phyloP scores from a whole-genome alignment of 345 rosid species.

The Lenwebbia sp. region DNA sequence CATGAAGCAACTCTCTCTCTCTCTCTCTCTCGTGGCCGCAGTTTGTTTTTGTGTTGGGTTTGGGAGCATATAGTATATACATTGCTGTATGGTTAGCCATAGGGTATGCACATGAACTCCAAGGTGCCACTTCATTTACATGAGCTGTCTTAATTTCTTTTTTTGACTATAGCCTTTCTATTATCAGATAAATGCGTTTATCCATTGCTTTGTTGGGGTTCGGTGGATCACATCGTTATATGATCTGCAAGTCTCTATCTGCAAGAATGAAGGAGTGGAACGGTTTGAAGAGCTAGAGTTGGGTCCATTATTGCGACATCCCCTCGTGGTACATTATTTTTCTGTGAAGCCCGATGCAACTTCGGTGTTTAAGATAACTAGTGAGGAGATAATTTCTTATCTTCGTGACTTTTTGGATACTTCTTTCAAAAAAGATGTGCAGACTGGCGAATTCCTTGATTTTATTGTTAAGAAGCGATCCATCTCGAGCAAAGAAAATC shows the following conservation, averaged over 20 bases:
- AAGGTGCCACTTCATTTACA: background rate
- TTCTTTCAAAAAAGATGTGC: conserved; percentile 9
- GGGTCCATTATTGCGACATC: conserved; percentile 72
- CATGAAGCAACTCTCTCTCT: background rate
- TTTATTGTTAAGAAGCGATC: conserved; percentile 50
- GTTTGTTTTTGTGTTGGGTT: background rate
- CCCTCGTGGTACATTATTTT: conserved; percentile 64
- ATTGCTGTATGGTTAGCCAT: background rate
- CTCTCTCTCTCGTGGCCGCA: background rate
- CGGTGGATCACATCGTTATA: conserved; percentile 56
- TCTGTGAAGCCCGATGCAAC: conserved; percentile 21
- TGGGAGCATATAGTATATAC: background rate
- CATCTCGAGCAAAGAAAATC: conserved; percentile 47
- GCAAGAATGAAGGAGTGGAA: conserved; percentile 60
- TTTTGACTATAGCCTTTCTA: background rate
- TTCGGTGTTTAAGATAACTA: conserved; percentile 46
- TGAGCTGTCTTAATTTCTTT: background rate
- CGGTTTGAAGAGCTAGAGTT: conserved; percentile 58
- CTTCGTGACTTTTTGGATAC: conserved; percentile 33
- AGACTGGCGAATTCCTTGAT: conserved; percentile 51
- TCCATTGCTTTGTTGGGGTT: conserved; percentile 80
- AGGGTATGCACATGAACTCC: background rate
- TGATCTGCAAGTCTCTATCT: conserved; percentile 73
- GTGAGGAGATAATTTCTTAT: conserved; percentile 39
- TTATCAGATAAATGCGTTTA: conserved; percentile 73